phyloP scores from a whole-genome alignment of 2,329 filamentous ascomycete species.

The Xylaria sp. region DNA sequence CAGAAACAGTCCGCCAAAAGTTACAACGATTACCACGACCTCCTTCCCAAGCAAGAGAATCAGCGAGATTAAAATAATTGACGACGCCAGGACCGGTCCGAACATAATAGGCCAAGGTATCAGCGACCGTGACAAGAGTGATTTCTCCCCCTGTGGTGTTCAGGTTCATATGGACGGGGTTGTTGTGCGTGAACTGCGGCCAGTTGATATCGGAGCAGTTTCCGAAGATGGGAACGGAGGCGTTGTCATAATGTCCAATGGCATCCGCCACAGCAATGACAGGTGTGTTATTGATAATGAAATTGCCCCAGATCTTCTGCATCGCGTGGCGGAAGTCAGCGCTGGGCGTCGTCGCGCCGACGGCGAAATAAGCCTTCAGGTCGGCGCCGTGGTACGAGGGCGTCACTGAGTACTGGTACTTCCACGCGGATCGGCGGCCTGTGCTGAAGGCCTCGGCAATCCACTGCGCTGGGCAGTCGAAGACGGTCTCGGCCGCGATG shows the following conservation, averaged over 20 bases:
- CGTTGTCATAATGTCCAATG: conserved; percentile 49
- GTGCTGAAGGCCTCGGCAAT: conserved; percentile 56
- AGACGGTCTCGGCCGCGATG: conserved; percentile 61
- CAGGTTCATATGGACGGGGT: conserved; percentile 56
- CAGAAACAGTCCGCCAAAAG: conserved; percentile 45
- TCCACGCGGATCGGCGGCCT: conserved; percentile 51
- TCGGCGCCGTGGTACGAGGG: conserved; percentile 52
- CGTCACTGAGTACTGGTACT: conserved; percentile 56
- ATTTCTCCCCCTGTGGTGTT: conserved; percentile 56
- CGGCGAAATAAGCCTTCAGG: conserved; percentile 50
- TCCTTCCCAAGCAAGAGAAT: conserved; percentile 45
- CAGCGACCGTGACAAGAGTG: conserved; percentile 40
- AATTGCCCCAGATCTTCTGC: conserved; percentile 57
- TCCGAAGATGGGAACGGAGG: conserved; percentile 46
- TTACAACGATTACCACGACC: conserved; percentile 44
- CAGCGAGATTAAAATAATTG: conserved; percentile 42
- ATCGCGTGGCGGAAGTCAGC: conserved; percentile 53
- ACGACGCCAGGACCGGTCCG: conserved; percentile 44
- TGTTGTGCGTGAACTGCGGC: conserved; percentile 48
- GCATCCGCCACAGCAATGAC: conserved; percentile 50
- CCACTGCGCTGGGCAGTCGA: conserved; percentile 63
- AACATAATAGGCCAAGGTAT: conserved; percentile 43
- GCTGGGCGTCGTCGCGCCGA: conserved; percentile 45
- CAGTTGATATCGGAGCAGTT: conserved; percentile 45
- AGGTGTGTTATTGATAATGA: conserved; percentile 56